phyloP scores from a whole-genome alignment of 2,329 filamentous ascomycete genomes.

The Monilinia polystroma region DNA sequence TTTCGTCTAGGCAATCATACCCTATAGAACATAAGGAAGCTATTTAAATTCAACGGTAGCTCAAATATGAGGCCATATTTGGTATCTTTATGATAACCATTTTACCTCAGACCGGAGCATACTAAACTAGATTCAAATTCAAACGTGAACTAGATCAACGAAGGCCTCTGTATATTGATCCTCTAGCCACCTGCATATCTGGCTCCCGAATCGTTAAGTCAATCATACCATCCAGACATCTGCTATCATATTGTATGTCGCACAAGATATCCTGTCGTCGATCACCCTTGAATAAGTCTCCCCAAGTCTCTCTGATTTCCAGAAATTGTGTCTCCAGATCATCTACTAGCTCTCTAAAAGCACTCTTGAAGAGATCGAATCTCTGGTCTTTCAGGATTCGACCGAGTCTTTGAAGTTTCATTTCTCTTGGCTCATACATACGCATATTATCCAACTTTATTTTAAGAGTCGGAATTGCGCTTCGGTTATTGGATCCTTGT shows the following conservation, averaged over 20 bases:
- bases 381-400: neutral
- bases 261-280: neutral
- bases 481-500: neutral
- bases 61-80: too few relatives aligned
- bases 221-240: neutral
- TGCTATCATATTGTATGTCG: neutral
- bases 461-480: neutral
- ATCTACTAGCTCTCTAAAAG: neutral
- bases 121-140: neutral
- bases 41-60: too few relatives aligned
- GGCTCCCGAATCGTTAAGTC: neutral
- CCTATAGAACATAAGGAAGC: too few relatives aligned
- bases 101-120: too few relatives aligned
- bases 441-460: neutral
- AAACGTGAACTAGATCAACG: too few relatives aligned
- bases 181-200: neutral
- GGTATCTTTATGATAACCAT: too few relatives aligned
- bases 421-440: neutral
- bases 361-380: neutral
- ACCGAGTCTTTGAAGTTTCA: neutral
- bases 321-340: neutral
- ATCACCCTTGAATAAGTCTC: neutral
- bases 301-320: neutral
- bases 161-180: too few relatives aligned
- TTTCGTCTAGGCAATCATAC: too few relatives aligned